Base-by-base conservation (phyloP, 225 moss, liverwort and hornwort species). In the Antitrichia curtipendula region DNA sequence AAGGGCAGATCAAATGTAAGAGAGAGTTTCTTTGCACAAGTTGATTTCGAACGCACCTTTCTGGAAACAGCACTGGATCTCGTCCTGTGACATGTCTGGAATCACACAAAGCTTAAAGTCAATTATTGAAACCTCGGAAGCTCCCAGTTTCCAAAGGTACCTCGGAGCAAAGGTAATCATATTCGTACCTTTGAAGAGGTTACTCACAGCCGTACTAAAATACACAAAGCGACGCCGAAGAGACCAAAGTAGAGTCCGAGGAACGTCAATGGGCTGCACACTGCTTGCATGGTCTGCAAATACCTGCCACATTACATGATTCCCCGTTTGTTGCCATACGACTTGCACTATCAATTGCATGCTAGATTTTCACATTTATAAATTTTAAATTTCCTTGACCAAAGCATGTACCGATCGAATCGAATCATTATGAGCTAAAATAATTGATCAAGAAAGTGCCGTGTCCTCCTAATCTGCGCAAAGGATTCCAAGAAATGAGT, bases 271-370 rank as follows among this genome's bases (percentile, higher is more conserved):
- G 83, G 95, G 93, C 66, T 89, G 91, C 52, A 89, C 52, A 81
- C 95, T 95, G 86, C 95, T 95, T 84, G 91, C 89, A 38, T 93
- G 88, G 80, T 95, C 95, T 36, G 95, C 95, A 89, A 95, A 95
- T 21, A 95, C 95, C 95, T 95, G 93, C 89, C 84, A 90, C 49
- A 80, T 20, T 21, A 19, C 79, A 81, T 61, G 80, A 87, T 49
- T 59, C 45, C 60, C 68, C 80, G 8, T 87, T 72, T 49, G n/a
- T 81, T 69, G n/a, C 47, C 69, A 60, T 61, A 29, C 0, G 13
- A 72, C 56, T 63, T 79, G 71, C 45, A 1, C 32, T 38, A 38
- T 38, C 53, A 38, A 38, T 38, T 40, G n/a, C 56, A 27, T 12
- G 57, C 18, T 40, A 40, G 31, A 60, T 31, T 0, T 80, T 80